Percentiles rank a stretch among this genome's conserved stretches.
These are phyloP conservation scores for Solanum ossicruentum DNA, from an alignment of 257 asterid genomes.

Conservation along the genomic window DNA sequence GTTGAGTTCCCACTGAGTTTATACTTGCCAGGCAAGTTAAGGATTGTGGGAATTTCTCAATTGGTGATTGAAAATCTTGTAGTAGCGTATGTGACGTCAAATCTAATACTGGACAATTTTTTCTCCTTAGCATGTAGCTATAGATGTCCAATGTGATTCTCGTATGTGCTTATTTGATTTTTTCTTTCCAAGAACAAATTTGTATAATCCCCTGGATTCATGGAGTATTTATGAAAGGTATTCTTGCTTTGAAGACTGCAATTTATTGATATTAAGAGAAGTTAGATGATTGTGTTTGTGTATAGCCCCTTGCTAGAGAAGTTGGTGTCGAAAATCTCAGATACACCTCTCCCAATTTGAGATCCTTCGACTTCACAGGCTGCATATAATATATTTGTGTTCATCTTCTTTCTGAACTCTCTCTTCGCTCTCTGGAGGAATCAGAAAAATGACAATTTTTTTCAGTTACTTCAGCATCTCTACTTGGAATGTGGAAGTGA, in stretches of 20 bases:
- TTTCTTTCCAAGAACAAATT: background rate
- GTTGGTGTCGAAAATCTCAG: background rate
- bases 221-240: background rate
- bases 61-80: background rate
- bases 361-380: background rate
- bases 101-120: background rate
- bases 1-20: background rate
- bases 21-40: background rate
- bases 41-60: background rate
- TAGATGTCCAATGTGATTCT: background rate
- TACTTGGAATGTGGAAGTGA: background rate
- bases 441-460: background rate
- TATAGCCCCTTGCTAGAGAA: background rate
- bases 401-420: background rate
- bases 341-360: background rate
- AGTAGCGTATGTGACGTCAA: background rate
- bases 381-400: background rate
- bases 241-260: background rate
- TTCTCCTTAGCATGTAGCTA: background rate
- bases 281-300: background rate
- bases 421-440: background rate
- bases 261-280: background rate
- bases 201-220: no score
- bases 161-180: background rate
- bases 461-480: background rate